Conservation (phyloP, 2,329 filamentous ascomycete genomes). For the Trichophyton equinum region DNA sequence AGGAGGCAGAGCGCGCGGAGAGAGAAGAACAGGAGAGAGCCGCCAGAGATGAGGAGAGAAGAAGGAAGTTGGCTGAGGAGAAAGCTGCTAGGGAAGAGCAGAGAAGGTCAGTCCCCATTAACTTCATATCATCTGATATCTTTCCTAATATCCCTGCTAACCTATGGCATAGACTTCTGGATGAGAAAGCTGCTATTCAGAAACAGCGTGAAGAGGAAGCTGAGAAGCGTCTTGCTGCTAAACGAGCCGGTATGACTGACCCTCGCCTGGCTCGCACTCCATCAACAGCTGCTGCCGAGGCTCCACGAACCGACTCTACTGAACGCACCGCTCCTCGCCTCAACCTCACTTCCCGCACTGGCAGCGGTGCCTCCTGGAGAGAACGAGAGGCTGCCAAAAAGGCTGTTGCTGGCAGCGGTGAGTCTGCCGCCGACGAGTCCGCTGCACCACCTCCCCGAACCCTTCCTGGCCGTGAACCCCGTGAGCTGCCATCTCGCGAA, state of each 20-base stretch:
- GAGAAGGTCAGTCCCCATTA: constrained; percentile 38
- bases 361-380: constrained; percentile 42
- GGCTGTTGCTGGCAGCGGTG: constrained; percentile 15
- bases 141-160: constrained; percentile 5
- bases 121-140: constrained; percentile 21
- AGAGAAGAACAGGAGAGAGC: constrained; percentile 79
- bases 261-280: constrained; percentile 44
- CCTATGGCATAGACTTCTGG: constrained; percentile 42
- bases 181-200: constrained; percentile 53
- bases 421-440: constrained; percentile 19
- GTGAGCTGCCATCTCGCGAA: constrained; percentile 3
- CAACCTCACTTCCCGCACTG: constrained; percentile 39
- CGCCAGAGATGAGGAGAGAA: constrained; percentile 65
- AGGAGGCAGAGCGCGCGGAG: constrained; percentile 72
- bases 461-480: constrained; percentile 4
- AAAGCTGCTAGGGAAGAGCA: constrained; percentile 47
- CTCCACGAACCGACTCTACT: constrained; percentile 39
- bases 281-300: constrained; percentile 29
- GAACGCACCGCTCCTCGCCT: constrained; percentile 44
- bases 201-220: constrained; percentile 79
- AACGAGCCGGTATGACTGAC: constrained; percentile 1
- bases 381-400: constrained; percentile 45
- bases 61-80: constrained; percentile 60
- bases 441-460: constrained; percentile 8
- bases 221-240: constrained; percentile 55